These are phyloP conservation scores for Backusella sp. DNA, from an alignment of 192 early-diverging fungal species.

Conservation along the genomic window DNA sequence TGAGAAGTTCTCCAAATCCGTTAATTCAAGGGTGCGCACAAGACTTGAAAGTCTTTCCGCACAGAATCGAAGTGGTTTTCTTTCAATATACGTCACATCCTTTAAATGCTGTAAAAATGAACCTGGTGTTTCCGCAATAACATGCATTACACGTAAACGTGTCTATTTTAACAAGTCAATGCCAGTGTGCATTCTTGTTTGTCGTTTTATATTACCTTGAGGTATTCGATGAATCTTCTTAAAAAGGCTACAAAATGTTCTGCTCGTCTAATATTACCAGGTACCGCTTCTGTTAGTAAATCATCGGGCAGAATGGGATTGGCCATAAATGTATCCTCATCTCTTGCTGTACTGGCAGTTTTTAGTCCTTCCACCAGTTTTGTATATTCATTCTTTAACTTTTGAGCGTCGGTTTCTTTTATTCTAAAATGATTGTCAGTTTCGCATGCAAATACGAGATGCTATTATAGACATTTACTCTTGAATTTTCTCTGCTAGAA, in stretches of 20 bases:
- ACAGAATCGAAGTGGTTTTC: slow-evolving; percentile 94
- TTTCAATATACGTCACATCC: slow-evolving; percentile 94
- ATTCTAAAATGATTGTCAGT: slow-evolving; percentile 44
- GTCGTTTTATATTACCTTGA: slow-evolving; percentile 60
- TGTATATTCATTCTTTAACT: slow-evolving; percentile 87
- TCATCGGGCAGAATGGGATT: slow-evolving; percentile 96
- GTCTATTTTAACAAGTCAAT: slow-evolving; percentile 49
- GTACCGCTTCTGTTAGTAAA: slow-evolving; percentile 88
- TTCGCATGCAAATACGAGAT: neutral
- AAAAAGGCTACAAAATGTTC: slow-evolving; percentile 99
- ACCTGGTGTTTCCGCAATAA: slow-evolving; percentile 92
- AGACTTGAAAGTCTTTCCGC: slow-evolving; percentile 89
- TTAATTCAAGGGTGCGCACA: slow-evolving; percentile 89
- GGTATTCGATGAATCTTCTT: slow-evolving; percentile 94
- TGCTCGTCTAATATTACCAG: slow-evolving; percentile 95
- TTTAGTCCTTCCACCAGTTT: slow-evolving; percentile 88
- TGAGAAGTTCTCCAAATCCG: slow-evolving; percentile 85
- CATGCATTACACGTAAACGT: slow-evolving; percentile 93
- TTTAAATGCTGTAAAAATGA: slow-evolving; percentile 93
- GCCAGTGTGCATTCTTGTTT: neutral
- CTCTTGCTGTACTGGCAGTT: slow-evolving; percentile 67
- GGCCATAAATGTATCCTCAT: slow-evolving; percentile 86
- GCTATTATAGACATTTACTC: slow-evolving; percentile 44
- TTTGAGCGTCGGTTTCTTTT: slow-evolving; percentile 85
- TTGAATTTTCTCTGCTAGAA: slow-evolving; percentile 70